Conservation (phyloP, 108 stramenopile genomes). For the Cylindrotheca closterium region DNA sequence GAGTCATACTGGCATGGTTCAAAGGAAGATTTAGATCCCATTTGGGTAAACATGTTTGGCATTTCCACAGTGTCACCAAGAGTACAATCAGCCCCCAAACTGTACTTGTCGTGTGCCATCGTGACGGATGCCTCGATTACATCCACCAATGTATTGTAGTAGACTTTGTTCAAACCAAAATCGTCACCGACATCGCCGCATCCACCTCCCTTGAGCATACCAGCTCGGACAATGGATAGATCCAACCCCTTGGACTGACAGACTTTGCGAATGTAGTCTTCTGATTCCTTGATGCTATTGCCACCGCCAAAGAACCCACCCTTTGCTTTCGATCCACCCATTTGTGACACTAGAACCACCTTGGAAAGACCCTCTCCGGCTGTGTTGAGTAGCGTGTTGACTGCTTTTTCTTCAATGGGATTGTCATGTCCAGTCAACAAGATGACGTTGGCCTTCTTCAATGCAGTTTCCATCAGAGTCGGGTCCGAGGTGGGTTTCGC, state of each 20-base stretch:
- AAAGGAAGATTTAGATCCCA: constrained; percentile 23
- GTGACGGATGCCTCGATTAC: constrained; percentile 20
- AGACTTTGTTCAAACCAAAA: constrained; percentile 17
- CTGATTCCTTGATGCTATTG: constrained; percentile 15
- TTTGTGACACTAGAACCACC: constrained; percentile 27
- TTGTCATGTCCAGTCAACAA: constrained; percentile 18
- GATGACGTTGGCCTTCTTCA: constrained; percentile 8
- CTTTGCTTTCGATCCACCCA: constrained; percentile 18
- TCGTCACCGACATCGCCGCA: constrained; percentile 28
- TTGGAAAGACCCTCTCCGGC: constrained; percentile 11
- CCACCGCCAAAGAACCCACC: constrained; percentile 24
- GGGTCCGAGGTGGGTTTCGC: constrained; percentile 15
- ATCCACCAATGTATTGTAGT: constrained; percentile 32
- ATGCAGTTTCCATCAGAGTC: constrained; percentile 11
- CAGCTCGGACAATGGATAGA: constrained; percentile 51
- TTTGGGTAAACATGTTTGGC: constrained; percentile 26
- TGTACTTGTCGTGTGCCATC: constrained; percentile 34
- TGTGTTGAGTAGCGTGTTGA: constrained; percentile 12
- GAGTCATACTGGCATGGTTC: constrained; percentile 20
- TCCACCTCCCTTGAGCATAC: constrained; percentile 42
- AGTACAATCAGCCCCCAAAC: constrained; percentile 18
- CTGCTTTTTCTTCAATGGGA: constrained; percentile 16
- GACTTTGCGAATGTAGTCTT: constrained; percentile 7
- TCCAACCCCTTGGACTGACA: constrained; percentile 20
- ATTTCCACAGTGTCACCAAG: constrained; percentile 20